Evolutionary conservation across 1,139 yeast genomes (phyloP).

Genomic region (Kodamaea plutei): DNA sequence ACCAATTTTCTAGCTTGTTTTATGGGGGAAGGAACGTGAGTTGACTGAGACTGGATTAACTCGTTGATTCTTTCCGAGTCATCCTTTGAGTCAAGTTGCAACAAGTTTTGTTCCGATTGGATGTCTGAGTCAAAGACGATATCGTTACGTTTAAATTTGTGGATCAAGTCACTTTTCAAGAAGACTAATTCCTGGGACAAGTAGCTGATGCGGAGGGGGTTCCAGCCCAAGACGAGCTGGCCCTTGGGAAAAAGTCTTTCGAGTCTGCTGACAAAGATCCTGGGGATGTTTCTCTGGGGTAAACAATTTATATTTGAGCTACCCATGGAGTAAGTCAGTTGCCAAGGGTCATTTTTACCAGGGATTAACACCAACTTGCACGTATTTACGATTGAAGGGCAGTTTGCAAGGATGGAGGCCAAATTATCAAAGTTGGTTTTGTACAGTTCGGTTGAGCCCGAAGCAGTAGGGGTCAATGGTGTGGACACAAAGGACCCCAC

Average conservation of each 20-base stretch:
- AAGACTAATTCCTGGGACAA: slow-evolving; percentile 79
- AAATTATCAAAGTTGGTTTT: slow-evolving; percentile 71
- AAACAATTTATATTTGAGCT: slow-evolving; percentile 52
- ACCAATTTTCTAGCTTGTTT: slow-evolving; percentile 72
- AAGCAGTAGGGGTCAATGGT: slow-evolving; percentile 52
- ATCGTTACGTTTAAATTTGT: slow-evolving; percentile 66
- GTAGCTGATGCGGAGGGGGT: slow-evolving; percentile 76
- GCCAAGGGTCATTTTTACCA: slow-evolving; percentile 94
- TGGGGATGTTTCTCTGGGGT: slow-evolving; percentile 73
- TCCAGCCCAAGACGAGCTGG: slow-evolving; percentile 53
- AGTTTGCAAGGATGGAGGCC: slow-evolving; percentile 47
- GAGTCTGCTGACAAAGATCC: slow-evolving; percentile 63
- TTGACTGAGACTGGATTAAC: slow-evolving; percentile 12
- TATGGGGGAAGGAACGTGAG: slow-evolving; percentile 22
- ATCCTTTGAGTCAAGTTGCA: slow-evolving; percentile 18
- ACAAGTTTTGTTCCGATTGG: slow-evolving; percentile 26
- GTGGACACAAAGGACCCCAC: slow-evolving; percentile 61
- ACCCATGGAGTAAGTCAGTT: slow-evolving; percentile 65
- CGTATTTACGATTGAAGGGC: slow-evolving; percentile 27
- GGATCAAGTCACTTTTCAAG: slow-evolving; percentile 67
- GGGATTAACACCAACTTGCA: slow-evolving; percentile 67
- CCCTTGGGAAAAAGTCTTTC: slow-evolving; percentile 61
- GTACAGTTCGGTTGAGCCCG: slow-evolving; percentile 49
- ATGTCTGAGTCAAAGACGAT: slow-evolving; percentile 48
- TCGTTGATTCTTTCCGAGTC: slow-evolving; percentile 12